These are phyloP conservation scores for Cochlearia excelsa DNA, from an alignment of 345 rosid genomes.

Conservation along the genomic window DNA sequence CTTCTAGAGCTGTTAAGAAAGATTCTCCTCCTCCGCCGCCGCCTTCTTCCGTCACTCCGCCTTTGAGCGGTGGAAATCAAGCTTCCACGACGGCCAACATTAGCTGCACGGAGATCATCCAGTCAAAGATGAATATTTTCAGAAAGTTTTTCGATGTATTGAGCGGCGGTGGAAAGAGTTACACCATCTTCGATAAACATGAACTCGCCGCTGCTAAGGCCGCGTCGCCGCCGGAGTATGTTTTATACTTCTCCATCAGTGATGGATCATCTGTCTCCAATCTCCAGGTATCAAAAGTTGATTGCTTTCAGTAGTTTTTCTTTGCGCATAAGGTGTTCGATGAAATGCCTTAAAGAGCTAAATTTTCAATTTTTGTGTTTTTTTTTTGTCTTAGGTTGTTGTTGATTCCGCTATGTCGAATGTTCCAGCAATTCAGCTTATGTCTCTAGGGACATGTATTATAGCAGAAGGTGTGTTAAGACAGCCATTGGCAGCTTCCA, in stretches of 20 bases:
- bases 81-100: conserved; percentile 22
- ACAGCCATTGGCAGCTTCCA: conserved; percentile 24
- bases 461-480: conserved; percentile 62
- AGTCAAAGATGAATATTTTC: conserved; percentile 59
- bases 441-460: conserved; percentile 65
- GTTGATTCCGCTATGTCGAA: conserved; percentile 52
- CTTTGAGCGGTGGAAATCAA: conserved; percentile 24
- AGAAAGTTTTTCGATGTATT: conserved; percentile 55
- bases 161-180: conserved; percentile 42
- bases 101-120: conserved; percentile 64
- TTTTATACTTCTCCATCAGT: conserved; percentile 45
- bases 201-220: conserved; percentile 37
- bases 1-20: conserved; percentile 55
- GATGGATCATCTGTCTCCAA: conserved; percentile 71
- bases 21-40: conserved; percentile 36
- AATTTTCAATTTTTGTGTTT: background rate
- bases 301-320: background rate
- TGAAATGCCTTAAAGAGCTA: conserved; percentile 9
- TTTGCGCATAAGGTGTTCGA: conserved; percentile 9
- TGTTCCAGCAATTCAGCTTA: conserved; percentile 43
- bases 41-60: conserved; percentile 1
- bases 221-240: conserved; percentile 31
- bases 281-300: conserved; percentile 49
- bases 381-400: conserved; percentile 45
- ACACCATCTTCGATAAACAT: conserved; percentile 42